A percentile compares a stretch with the other conserved stretches of the same genome.
Conservation (phyloP, 2,329 filamentous ascomycete species). For the Fusarium marasasianum region DNA sequence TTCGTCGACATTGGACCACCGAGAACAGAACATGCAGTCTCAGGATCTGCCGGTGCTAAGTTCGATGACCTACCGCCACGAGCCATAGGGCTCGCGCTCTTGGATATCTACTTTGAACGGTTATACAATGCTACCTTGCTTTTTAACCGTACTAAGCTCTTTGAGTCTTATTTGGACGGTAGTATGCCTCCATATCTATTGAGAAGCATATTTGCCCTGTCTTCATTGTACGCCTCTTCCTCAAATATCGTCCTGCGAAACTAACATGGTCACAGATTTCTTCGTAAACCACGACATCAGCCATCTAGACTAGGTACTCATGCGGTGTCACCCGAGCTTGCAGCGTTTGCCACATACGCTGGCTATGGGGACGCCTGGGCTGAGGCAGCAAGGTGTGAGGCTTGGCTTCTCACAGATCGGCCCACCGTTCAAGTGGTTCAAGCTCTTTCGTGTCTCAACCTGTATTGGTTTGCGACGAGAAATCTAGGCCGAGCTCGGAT, state of each 20-base stretch:
- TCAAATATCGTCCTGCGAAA: too few species aligned
- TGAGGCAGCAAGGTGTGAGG: not conserved
- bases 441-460: not conserved
- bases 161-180: not conserved
- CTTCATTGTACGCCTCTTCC: not conserved
- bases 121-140: not conserved
- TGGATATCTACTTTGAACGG: not conserved
- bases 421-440: not conserved
- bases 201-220: not conserved
- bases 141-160: not conserved
- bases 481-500: not conserved
- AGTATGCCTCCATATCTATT: not conserved
- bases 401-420: not conserved
- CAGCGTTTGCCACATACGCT: not conserved
- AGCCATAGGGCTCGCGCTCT: not conserved
- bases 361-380: not conserved
- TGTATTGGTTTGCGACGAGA: not conserved
- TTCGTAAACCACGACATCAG: not conserved
- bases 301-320: not conserved
- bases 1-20: fast-evolving
- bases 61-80: not conserved
- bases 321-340: not conserved
- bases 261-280: not conserved
- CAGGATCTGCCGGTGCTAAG: fast-evolving
- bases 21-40: not conserved